Evolutionary conservation across 805 yeast genomes (phyloP).

Genomic region (Candida endomychidarum): DNA sequence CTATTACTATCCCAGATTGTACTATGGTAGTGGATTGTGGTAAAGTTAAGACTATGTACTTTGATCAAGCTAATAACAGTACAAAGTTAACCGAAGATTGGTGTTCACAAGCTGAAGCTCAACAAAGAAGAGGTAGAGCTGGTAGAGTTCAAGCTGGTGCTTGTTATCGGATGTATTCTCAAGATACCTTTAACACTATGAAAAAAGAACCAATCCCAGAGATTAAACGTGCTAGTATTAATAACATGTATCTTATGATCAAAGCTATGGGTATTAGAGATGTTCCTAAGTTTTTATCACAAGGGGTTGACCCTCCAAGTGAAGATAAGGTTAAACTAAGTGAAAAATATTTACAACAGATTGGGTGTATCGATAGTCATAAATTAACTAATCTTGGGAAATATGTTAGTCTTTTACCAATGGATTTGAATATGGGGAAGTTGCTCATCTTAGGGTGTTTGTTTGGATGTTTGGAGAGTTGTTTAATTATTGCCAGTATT

Average conservation of each 20-base stretch:
- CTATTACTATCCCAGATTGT: slow-evolving; percentile 93
- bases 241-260: slow-evolving; percentile 77
- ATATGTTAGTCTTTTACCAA: slow-evolving; percentile 78
- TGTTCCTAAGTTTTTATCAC: slow-evolving; percentile 65
- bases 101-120: slow-evolving; percentile 87
- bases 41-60: slow-evolving; percentile 73
- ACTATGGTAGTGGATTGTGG: slow-evolving; percentile 91
- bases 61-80: slow-evolving; percentile 65
- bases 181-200: slow-evolving; percentile 56
- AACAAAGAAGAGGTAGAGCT: slow-evolving; percentile 96
- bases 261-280: slow-evolving; percentile 83
- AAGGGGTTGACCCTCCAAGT: slow-evolving; percentile 83
- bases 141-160: slow-evolving; percentile 87
- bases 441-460: slow-evolving; percentile 75
- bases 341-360: slow-evolving; percentile 51
- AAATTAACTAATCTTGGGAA: slow-evolving; percentile 73
- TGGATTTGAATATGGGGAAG: slow-evolving; percentile 84
- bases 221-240: slow-evolving; percentile 79
- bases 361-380: slow-evolving; percentile 65
- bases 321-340: slow-evolving; percentile 52
- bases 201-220: slow-evolving; percentile 81
- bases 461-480: slow-evolving; percentile 76
- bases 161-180: slow-evolving; percentile 79
- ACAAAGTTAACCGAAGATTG: slow-evolving; percentile 75
- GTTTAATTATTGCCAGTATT: slow-evolving; percentile 79